Base-by-base conservation (phyloP, 768 basidiomycete genomes). In the Pulveroboletus sp. region DNA sequence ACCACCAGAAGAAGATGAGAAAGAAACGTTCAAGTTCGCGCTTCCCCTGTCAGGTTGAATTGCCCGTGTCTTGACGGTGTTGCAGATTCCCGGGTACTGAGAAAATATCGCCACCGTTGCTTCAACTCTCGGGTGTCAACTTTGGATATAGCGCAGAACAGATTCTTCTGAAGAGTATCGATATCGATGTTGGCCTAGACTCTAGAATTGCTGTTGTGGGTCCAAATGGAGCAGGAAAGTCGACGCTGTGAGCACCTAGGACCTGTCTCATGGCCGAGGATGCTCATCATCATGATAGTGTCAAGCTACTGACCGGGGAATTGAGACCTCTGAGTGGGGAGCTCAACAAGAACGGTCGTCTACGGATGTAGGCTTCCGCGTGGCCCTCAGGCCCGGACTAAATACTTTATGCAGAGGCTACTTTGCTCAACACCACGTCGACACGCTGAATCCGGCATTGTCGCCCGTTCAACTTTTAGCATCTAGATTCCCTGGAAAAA, bases 391-490 rank as follows among this genome's bases (percentile, higher is more conserved):
- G 56, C 48, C 30, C 27, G 10, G 10, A 14, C 21, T 46, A 12
- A 27, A 45, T 15, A 2, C 10, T 14, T 6, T 5, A 6, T 33
- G 21, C 66, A 93, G 91, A 51, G 89, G 86, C 5, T 90, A 93
- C 73, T 93, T 93, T 67, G 87, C 89, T n/a, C 89, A 92, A 59
- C 91, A 96, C 65, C 96, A 98, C 66, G 89, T 99, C 43, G 96
- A 99, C 66, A 85, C 87, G 18, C 79, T 99, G 49, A 78, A 82
- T 37, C 83, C 92, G 1, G 76, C 76, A 4, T 79, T 96, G 81
- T 85, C 83, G n/a, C 90, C 95, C 0, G 96, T 98, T 9, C 87
- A 90, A 60, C 97, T 96, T 73, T 73, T 99, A 28, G 91, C 92
- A 12, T 82, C 84, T 21, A 89, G 81, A 61, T 97, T 89, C 75